Evolutionary conservation across 2,329 filamentous ascomycete species (phyloP), one percentile per base, ranked within the genome.

Genomic region (Colletotrichum neosansevieriae): DNA sequence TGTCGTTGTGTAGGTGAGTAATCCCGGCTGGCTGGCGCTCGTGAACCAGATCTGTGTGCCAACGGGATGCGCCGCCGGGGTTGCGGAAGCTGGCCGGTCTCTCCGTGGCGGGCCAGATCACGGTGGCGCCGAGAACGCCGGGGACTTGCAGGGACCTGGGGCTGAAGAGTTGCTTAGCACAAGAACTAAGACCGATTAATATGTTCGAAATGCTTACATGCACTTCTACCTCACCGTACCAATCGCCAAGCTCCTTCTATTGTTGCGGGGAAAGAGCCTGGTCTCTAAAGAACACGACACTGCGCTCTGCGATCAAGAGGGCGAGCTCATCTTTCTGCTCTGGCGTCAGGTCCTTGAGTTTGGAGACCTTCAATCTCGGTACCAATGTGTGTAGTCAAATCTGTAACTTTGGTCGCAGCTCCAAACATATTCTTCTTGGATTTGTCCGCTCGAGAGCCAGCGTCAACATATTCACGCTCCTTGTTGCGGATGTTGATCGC

Each of bases 41-140:
- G 72, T 93, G 90, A 0, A 92, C 90, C 0, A 93, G 84, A 73
- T 93, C 90, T 7, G 86, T 87, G 76, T 92, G 91, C 91, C 90
- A 93, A 54, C 86, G 79, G 0, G 88, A 89, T 1, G 90, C 88
- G 3, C 91, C 90, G 32, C 90, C 90, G 0, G 90, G 90, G 21
- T 88, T 83, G 63, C 91, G 86, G 81, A 92, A 93, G 74, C 82
- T 86, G 4, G 89, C 86, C 2, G 82, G 76, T 1, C 79, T 76
- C 75, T 93, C 91, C 0, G 86, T 89, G 0, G 86, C 90, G 0
- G 91, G 91, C 91, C 91, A 93, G 54, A 93, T 90, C 5, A 92
- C 88, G 0, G 84, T 87, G 1, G 89, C 88, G 0, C 90, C 91
- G 0, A 83, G 81, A 0, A 92, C 80, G 2, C 90, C 91, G 0